Evolutionary conservation across 1,284 basidiomycete genomes (phyloP), one percentile per base, ranked within the genome.

Genomic region (Pulchroboletus neoregius): DNA sequence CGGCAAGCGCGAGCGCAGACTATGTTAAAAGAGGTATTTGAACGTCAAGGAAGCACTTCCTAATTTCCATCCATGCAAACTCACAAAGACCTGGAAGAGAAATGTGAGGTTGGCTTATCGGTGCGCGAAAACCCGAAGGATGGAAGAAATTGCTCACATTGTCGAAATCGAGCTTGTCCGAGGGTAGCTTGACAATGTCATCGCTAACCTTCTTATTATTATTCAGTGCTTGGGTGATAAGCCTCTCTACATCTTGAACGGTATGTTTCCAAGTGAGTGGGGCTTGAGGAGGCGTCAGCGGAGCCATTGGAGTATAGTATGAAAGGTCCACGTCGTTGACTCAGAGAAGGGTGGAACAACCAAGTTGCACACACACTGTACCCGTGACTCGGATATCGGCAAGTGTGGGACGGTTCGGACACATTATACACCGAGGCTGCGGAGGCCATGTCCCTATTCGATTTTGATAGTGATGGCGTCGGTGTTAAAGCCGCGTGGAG

Each of bases 191-290:
- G 27, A 74, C 86, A 46, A 91, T 68, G 45, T 69, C 69, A 65
- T 87, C 80, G 58, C 78, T 72, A 18, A 78, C 60, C 18, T 66
- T 66, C 39, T 78, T 75, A 59, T 70, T 66, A n/a, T 27, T 43
- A 4, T 69, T 72, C 57, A 88, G 84, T 15, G 75, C 69, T 41
- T 78, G 71, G 49, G 82, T 76, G 44, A 80, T 80, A 27, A 83
- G 62, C n/a, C 65, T 64, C 6, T 72, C 62, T 43, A 91, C 76
- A 32, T 81, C 74, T 44, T 78, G 75, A 0, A 81, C 70, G 10
- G 81, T 73, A 59, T 87, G 84, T 22, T 78, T 72, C 87, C 87
- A 90, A 33, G 64, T 60, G 18, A 79, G 84, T 3, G 87, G 68
- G 24, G 76, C 59, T 61, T 89, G 84, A 7, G 87, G 85, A 35